Evolutionary conservation across 2,329 filamentous ascomycete species (phyloP), one percentile per base, ranked within the genome.

Genomic region (Pestalotiopsis sp.): DNA sequence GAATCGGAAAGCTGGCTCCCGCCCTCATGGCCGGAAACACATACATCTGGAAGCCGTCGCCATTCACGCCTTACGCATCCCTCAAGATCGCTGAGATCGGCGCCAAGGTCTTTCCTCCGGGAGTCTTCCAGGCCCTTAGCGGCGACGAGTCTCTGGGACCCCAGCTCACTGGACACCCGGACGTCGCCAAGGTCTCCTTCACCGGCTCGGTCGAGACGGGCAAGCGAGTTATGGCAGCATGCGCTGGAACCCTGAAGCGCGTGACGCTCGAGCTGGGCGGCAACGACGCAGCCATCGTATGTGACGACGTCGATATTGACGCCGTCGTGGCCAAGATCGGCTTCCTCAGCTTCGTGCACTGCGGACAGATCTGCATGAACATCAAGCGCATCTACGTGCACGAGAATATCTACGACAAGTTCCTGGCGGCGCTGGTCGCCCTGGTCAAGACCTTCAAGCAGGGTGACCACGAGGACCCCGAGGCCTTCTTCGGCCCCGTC

Each of bases 361-460:
- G 84, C 0, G 84, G 86, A 17, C 86, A 88, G 74, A 82, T 89
- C 62, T 89, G 87, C 75, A 82, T 89, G 25, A 84, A 84, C 58
- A 84, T 83, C 66, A 91, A 91, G 78, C 82, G 89, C 0, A 78
- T 91, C 38, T 91, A 89, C 73, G 84, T 91, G 2, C 89, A 91
- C 74, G 85, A 89, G 71, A 81, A 79, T 3, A 85, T 91, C 63
- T 90, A 89, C 74, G 85, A 88, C 31, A 74, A 81, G 23, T 90
- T 91, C 77, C 78, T 86, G 2, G 77, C 80, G 1, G 71, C 75
- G 20, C 74, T 85, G 12, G 74, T 81, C 20, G 79, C 84, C 4
- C 79, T 82, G 58, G 82, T 85, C 45, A 83, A 84, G 45, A 82
- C 84, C 66, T 82, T 78, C 64, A 80, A 80, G 57, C 81, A 84